Base-by-base conservation (phyloP, 768 basidiomycete species). In the Podaxis carcinomalis region DNA sequence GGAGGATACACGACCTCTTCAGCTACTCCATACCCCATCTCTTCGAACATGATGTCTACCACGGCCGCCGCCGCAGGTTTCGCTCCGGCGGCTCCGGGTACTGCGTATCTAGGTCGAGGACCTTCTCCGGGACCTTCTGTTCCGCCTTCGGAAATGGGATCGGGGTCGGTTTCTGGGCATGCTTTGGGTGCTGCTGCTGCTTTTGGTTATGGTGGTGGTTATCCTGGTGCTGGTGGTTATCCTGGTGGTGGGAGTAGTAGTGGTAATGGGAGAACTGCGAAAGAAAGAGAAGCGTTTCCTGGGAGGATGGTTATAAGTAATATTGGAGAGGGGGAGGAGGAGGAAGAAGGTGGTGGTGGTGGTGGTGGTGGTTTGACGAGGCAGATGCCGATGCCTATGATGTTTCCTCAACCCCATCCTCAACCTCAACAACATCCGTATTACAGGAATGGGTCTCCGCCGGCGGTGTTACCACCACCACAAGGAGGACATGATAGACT, bases 281-380 rank as follows among this genome's bases (percentile, higher is more conserved):
- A 69, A 53, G 68, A 71, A 62, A 39, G 64, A n/a, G 70, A 71
- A 51, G 68, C 66, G 19, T 62, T n/a, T 40, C 13, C 25, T 36
- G 40, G 51, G 56, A 23, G 60, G 46, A 23, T 63, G 44, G 13
- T 63, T 44, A 16, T 55, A 59, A 62, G 47, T 39, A 56, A 56
- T 36, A 13, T 50, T 44, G 25, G 28, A 2, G 55, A 52, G 28
- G 60, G 46, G 10, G 58, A 49, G 4, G 40, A 27, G 19, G 23
- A 23, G 23, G 1, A 23, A 23, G 23, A 23, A 23, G 23, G 23
- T 23, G 23, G 23, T 23, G 23, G 23, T 23, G 23, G 23, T 23
- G 23, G 23, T 23, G 23, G 23, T 23, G 56, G 36, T 46, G 40
- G 16, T 44, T 7, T n/a, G 16, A 27, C 40, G 2, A n/a, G 10